Evolutionary conservation across 331 rosid species (phyloP).

Genomic region (Spiraea crenata): DNA sequence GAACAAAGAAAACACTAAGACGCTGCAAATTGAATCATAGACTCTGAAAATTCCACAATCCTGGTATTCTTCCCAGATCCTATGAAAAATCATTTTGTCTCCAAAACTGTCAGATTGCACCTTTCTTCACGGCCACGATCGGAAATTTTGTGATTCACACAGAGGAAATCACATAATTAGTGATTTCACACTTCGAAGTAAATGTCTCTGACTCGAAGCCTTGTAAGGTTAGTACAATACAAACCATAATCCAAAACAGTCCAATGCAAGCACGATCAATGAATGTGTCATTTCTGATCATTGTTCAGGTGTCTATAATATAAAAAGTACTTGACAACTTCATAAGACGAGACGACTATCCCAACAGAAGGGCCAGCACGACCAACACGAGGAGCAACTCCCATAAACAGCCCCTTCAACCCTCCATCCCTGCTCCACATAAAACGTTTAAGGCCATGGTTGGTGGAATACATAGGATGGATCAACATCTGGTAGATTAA

Average conservation of each 20-base stretch:
- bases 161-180: not conserved
- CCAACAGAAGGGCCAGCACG: slow-evolving; percentile 96
- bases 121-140: not conserved
- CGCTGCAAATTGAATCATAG: not conserved
- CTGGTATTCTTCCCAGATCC: not conserved
- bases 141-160: not conserved
- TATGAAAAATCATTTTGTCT: not conserved
- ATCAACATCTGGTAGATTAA: not conserved
- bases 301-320: slow-evolving; percentile 38
- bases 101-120: not conserved
- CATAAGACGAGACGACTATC: slow-evolving; percentile 87
- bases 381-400: slow-evolving; percentile 75
- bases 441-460: slow-evolving; percentile 3
- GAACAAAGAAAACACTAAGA: not conserved
- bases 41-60: not conserved
- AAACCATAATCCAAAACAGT: not conserved
- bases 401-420: slow-evolving; percentile 74
- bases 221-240: not conserved
- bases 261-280: not conserved
- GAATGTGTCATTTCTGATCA: slow-evolving; percentile 3
- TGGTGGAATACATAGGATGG: not conserved
- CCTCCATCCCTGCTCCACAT: slow-evolving; percentile 79
- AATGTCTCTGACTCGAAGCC: not conserved
- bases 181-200: slow-evolving; percentile 2
- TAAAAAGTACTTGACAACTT: slow-evolving; percentile 73